Evolutionary conservation across 768 basidiomycete species (phyloP).

Genomic region (Panellus pusillus): DNA sequence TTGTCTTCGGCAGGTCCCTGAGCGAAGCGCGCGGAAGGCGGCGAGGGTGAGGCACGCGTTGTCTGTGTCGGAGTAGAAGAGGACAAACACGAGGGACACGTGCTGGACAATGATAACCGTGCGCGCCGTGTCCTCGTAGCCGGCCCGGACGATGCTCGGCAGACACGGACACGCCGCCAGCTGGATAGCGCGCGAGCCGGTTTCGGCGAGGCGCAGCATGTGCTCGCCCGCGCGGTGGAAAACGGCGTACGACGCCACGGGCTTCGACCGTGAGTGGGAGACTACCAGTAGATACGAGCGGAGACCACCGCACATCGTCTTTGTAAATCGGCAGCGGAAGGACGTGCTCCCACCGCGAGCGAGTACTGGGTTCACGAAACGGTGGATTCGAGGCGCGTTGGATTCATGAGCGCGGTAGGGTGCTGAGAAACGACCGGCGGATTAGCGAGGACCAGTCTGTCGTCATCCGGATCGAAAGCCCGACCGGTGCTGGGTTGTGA

Average conservation of each 20-base stretch:
- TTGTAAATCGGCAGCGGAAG: conserved; percentile 75
- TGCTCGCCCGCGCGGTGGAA: too few relatives aligned
- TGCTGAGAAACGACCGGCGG: conserved; percentile 64
- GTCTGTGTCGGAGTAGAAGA: too few relatives aligned
- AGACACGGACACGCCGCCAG: too few relatives aligned
- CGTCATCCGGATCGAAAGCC: conserved; percentile 58
- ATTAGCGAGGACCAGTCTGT: conserved; percentile 45
- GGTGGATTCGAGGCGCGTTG: conserved; percentile 58
- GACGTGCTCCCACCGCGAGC: conserved; percentile 93
- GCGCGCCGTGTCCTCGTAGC: too few relatives aligned
- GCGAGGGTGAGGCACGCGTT: too few relatives aligned
- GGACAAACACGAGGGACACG: too few relatives aligned
- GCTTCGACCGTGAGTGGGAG: conserved; percentile 90
- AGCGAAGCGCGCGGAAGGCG: conserved; percentile 80
- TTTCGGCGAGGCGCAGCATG: too few relatives aligned
- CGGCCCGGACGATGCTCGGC: too few relatives aligned
- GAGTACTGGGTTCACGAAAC: conserved; percentile 67
- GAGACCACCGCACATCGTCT: conserved; percentile 91
- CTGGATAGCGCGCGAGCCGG: too few relatives aligned
- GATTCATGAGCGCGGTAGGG: conserved; percentile 61
- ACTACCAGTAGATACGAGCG: conserved; percentile 80
- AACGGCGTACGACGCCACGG: conserved; percentile 78
- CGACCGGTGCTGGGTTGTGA: conserved; percentile 52
- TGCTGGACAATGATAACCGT: too few relatives aligned
- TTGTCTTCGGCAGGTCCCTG: conserved; percentile 36